Evolutionary conservation across 352 stramenopile species (phyloP).

Genomic region (Phytophthora uliginosa): DNA sequence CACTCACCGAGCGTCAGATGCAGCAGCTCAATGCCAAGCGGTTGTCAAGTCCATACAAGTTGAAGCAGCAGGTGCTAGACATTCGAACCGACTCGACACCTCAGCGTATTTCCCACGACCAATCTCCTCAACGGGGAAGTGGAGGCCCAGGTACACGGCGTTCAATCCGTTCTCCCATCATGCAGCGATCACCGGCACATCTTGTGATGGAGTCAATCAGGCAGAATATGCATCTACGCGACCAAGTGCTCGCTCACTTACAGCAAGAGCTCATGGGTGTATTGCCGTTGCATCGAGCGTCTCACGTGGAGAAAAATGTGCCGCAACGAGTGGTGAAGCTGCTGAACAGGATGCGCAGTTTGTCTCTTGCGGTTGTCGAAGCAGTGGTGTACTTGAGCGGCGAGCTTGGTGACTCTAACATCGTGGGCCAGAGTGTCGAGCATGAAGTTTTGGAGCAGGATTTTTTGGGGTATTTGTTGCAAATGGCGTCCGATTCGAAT

Average conservation of each 20-base stretch:
- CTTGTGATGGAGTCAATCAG: constrained; percentile 62
- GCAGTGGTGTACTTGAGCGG: constrained; percentile 66
- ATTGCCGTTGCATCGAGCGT: constrained; percentile 28
- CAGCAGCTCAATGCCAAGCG: constrained; percentile 32
- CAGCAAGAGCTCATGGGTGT: constrained; percentile 46
- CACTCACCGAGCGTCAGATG: constrained; percentile 19
- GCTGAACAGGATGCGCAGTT: constrained; percentile 67
- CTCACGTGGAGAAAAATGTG: constrained; percentile 37
- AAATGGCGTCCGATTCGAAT: constrained; percentile 61
- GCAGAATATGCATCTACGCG: constrained; percentile 57
- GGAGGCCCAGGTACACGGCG: constrained; percentile 3
- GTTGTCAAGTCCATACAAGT: constrained; percentile 66
- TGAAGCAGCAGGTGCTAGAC: constrained; percentile 71
- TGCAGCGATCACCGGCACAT: constrained; percentile 24
- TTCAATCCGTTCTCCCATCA: constrained; percentile 1
- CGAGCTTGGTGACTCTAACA: constrained; percentile 24
- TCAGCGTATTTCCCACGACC: constrained; percentile 7
- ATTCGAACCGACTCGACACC: constrained; percentile 31
- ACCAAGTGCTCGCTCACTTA: constrained; percentile 55
- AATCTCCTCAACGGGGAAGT: background rate
- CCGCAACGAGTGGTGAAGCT: constrained; percentile 51
- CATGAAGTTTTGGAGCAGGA: constrained; percentile 52
- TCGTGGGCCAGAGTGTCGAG: constrained; percentile 11
- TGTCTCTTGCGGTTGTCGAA: constrained; percentile 75
- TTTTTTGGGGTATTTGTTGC: constrained; percentile 55